A percentile compares a stretch with the other conserved stretches of the same genome.
Evolutionary conservation across 2,329 filamentous ascomycete genomes (phyloP).

Genomic region (Leptodontidium sp.): DNA sequence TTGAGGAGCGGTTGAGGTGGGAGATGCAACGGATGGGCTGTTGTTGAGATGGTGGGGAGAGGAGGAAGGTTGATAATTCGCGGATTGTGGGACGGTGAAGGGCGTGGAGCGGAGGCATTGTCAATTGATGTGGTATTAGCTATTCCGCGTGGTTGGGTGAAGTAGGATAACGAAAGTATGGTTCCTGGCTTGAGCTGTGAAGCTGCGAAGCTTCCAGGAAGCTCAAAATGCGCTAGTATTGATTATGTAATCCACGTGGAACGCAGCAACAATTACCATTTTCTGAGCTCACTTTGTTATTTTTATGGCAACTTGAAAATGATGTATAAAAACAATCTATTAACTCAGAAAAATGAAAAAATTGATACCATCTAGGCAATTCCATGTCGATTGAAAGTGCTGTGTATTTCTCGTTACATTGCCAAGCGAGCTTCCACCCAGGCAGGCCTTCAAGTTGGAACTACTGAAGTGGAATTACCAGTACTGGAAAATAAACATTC

Average conservation of each 20-base stretch:
- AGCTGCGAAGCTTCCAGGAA: neutral
- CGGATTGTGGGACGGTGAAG: slow-evolving; percentile 40
- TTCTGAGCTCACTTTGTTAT: too few relatives aligned
- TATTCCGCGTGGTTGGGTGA: neutral
- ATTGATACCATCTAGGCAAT: too few relatives aligned
- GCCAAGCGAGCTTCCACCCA: too few relatives aligned
- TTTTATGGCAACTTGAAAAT: too few relatives aligned
- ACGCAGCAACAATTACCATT: too few relatives aligned
- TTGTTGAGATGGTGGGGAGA: slow-evolving; percentile 30
- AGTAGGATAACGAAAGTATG: neutral
- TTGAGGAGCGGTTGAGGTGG: slow-evolving; percentile 18
- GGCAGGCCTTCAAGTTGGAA: too few relatives aligned
- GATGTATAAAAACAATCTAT: too few relatives aligned
- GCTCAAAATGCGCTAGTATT: slow-evolving; percentile 9
- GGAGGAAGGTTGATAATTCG: slow-evolving; percentile 39
- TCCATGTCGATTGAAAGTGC: too few relatives aligned
- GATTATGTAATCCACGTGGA: neutral
- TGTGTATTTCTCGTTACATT: too few relatives aligned
- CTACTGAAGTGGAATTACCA: too few relatives aligned
- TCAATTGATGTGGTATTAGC: slow-evolving; percentile 16
- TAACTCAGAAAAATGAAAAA: too few relatives aligned
- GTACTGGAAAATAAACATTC: too few relatives aligned
- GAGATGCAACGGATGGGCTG: slow-evolving; percentile 24
- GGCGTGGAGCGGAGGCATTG: slow-evolving; percentile 37
- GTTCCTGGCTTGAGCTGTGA: neutral